Conservation (phyloP, 495 filamentous ascomycete genomes). For the Symbiotaphrina buchneri region DNA sequence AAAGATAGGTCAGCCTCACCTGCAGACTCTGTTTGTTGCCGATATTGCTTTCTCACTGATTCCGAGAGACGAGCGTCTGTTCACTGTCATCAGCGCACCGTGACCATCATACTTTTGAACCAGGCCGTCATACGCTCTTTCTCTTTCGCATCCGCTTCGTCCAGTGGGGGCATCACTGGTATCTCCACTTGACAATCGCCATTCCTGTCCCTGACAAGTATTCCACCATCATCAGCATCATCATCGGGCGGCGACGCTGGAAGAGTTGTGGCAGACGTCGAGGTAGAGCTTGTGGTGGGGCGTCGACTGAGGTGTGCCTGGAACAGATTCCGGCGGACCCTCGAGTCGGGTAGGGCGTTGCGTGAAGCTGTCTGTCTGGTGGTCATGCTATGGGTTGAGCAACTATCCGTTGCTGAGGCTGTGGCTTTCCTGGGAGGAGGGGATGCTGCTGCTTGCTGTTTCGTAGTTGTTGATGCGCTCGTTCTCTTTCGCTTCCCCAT, state of each 20-base stretch:
- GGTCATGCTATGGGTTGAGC: too few relatives aligned
- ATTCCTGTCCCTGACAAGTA: slow-evolving; percentile 53
- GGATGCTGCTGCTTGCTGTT: neutral
- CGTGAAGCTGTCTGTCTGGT: too few relatives aligned
- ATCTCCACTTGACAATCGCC: slow-evolving; percentile 54
- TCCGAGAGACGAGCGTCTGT: neutral
- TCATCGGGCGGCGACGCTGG: slow-evolving; percentile 15
- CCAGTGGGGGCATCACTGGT: slow-evolving; percentile 26
- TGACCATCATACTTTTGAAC: neutral
- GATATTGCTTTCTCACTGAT: slow-evolving; percentile 29
- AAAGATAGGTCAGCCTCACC: slow-evolving; percentile 21
- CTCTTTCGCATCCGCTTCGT: slow-evolving; percentile 30
- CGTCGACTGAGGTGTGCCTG: slow-evolving; percentile 45
- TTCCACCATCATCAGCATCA: slow-evolving; percentile 40
- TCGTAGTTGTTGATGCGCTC: slow-evolving; percentile 1
- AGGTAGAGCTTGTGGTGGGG: slow-evolving; percentile 27
- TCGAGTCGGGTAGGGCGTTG: too few relatives aligned
- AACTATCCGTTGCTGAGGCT: too few relatives aligned
- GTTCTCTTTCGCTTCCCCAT: too few relatives aligned
- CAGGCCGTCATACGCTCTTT: slow-evolving; percentile 5
- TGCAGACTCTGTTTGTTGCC: slow-evolving; percentile 40
- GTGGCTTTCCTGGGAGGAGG: too few relatives aligned
- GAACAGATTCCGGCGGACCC: slow-evolving; percentile 53
- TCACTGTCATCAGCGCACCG: too few relatives aligned
- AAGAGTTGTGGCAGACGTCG: slow-evolving; percentile 13